Conservation (phyloP, 768 basidiomycete genomes). For the Nevesoporus exiguus region DNA sequence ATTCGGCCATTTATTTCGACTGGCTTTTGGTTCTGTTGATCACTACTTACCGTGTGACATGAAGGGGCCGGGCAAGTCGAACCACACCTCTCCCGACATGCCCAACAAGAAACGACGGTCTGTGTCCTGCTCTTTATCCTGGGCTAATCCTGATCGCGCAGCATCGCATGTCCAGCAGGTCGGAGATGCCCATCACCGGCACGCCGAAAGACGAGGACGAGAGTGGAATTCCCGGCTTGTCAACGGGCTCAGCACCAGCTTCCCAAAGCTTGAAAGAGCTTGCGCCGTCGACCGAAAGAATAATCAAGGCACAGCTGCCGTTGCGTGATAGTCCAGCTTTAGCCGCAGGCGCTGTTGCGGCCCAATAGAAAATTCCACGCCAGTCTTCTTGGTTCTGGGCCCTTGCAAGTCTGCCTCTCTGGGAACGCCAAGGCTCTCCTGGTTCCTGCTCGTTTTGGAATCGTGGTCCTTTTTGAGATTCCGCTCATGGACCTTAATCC, state of each 20-base stretch:
- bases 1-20: constrained; percentile 9
- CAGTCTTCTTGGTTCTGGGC: background rate
- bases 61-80: constrained; percentile 62
- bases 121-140: constrained; percentile 34
- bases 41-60: constrained; percentile 31
- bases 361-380: constrained; percentile 24
- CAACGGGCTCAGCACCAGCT: constrained; percentile 29
- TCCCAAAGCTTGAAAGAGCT: constrained; percentile 36
- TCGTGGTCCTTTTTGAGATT: constrained; percentile 1
- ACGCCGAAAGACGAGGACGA: constrained; percentile 39
- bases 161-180: constrained; percentile 39
- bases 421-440: background rate
- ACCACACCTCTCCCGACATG: constrained; percentile 60
- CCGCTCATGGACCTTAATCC: background rate
- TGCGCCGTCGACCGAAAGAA: constrained; percentile 39
- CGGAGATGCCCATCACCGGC: constrained; percentile 30
- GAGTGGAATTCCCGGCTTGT: constrained; percentile 33
- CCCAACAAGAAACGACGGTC: constrained; percentile 84
- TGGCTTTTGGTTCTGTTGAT: constrained; percentile 14
- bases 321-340: constrained; percentile 61
- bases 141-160: constrained; percentile 28
- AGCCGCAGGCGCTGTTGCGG: constrained; percentile 40
- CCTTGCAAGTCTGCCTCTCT: constrained; percentile 4
- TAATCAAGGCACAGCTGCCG: constrained; percentile 57
- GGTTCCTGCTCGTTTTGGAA: constrained; percentile 3